Evolutionary conservation across 176 grass and related monocot species (phyloP).

Genomic region (Avena sativa): DNA sequence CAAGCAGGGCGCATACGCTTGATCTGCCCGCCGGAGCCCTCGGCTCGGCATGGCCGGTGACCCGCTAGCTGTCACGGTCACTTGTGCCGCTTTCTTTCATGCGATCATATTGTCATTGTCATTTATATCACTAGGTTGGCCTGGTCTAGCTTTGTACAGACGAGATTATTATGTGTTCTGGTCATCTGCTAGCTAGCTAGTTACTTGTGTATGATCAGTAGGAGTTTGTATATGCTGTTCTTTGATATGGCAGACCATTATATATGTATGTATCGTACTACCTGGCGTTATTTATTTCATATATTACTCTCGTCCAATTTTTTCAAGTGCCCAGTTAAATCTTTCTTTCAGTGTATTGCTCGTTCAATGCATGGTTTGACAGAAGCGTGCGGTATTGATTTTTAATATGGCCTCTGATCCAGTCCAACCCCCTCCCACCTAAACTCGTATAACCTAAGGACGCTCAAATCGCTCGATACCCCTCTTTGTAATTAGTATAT

Average conservation of each 20-base stretch:
- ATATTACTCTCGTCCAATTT: not conserved
- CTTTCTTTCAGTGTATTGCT: not conserved
- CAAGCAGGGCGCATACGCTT: constrained; percentile 58
- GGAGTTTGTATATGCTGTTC: constrained; percentile 48
- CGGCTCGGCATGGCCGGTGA: not conserved
- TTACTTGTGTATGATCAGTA: not conserved
- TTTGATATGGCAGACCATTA: not conserved
- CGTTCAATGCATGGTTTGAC: not conserved
- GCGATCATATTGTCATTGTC: not conserved
- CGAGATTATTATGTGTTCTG: constrained; percentile 22
- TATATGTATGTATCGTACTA: not conserved
- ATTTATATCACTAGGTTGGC: constrained; percentile 1
- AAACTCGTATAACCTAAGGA: too few relatives aligned
- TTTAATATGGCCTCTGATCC: too few relatives aligned
- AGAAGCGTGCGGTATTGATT: not conserved
- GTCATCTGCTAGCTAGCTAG: not conserved
- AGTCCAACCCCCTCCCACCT: too few relatives aligned
- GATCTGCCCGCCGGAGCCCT: not conserved
- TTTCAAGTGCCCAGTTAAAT: not conserved
- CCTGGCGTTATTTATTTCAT: constrained; percentile 16
- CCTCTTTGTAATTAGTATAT: too few relatives aligned
- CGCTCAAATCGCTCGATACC: too few relatives aligned
- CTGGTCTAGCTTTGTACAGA: constrained; percentile 51
- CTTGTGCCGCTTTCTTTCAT: not conserved
- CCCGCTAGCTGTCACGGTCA: not conserved